These are phyloP conservation scores for Podaxis sp. DNA, from an alignment of 768 basidiomycete genomes.

Conservation along the genomic window DNA sequence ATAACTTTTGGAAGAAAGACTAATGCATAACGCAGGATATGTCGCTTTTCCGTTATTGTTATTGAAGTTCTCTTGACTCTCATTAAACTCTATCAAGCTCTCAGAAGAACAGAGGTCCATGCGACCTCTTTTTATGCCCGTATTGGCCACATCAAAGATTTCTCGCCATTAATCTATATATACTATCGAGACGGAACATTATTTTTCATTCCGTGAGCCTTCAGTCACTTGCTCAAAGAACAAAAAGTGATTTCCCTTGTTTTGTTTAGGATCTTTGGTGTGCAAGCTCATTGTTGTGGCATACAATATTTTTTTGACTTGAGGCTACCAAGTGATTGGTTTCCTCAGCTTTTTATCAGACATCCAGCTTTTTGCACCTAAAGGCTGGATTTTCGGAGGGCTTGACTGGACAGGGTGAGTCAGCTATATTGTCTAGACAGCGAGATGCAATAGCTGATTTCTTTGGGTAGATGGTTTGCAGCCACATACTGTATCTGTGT, in stretches of 20 bases:
- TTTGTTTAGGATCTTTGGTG: background rate
- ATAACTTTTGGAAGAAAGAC: background rate
- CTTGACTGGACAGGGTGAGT: constrained; percentile 3
- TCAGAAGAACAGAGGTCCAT: background rate
- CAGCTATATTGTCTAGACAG: too few species aligned
- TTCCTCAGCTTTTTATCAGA: background rate
- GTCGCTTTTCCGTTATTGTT: background rate
- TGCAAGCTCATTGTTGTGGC: background rate
- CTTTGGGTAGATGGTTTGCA: background rate
- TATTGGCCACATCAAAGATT: background rate
- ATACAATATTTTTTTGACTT: background rate
- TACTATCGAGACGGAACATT: constrained; percentile 3
- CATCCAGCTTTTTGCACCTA: background rate
- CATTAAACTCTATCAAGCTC: background rate
- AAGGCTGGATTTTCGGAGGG: background rate
- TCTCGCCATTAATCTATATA: background rate
- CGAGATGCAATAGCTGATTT: background rate
- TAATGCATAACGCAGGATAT: background rate
- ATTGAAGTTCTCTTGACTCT: background rate
- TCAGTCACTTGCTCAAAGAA: background rate
- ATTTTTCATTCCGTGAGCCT: background rate
- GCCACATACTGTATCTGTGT: background rate
- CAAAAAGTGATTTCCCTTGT: background rate
- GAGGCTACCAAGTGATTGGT: background rate
- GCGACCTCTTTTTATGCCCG: background rate